These are phyloP conservation scores for Sesbania bispinosa DNA, from an alignment of 306 rosid species.

Conservation along the genomic window DNA sequence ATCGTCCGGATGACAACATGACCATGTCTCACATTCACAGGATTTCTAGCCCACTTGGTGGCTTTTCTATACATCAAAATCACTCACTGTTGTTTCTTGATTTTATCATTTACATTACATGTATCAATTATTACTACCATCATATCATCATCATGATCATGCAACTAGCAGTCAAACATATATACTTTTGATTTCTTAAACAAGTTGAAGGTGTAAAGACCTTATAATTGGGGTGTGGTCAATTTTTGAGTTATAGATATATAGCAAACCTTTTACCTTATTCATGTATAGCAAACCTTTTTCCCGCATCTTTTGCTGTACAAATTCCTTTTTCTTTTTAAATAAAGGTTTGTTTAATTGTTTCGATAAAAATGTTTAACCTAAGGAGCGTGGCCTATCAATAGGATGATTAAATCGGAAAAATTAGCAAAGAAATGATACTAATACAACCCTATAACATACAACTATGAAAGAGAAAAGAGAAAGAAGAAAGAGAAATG, in stretches of 20 bases:
- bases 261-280: not conserved
- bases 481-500: too few species aligned
- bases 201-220: not conserved
- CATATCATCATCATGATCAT: conserved; percentile 19
- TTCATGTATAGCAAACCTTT: not conserved
- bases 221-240: conserved; percentile 22
- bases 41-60: conserved; percentile 35
- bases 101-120: not conserved
- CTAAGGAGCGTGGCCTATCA: not conserved
- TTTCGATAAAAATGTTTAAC: not conserved
- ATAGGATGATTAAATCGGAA: not conserved
- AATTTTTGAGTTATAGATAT: conserved; percentile 20
- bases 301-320: not conserved
- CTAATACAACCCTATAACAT: too few species aligned
- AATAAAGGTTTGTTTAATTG: not conserved
- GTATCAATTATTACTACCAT: not conserved
- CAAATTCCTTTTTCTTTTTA: not conserved
- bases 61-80: not conserved
- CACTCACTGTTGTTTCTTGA: conserved; percentile 9
- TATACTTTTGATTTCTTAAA: conserved; percentile 18
- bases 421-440: too few species aligned
- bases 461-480: too few species aligned
- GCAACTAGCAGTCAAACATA: conserved; percentile 19
- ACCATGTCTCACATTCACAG: conserved; percentile 26
- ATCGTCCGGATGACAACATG: conserved; percentile 46